Conservation (phyloP, 1,284 basidiomycete genomes). For the Cryptococcus neoformans region DNA sequence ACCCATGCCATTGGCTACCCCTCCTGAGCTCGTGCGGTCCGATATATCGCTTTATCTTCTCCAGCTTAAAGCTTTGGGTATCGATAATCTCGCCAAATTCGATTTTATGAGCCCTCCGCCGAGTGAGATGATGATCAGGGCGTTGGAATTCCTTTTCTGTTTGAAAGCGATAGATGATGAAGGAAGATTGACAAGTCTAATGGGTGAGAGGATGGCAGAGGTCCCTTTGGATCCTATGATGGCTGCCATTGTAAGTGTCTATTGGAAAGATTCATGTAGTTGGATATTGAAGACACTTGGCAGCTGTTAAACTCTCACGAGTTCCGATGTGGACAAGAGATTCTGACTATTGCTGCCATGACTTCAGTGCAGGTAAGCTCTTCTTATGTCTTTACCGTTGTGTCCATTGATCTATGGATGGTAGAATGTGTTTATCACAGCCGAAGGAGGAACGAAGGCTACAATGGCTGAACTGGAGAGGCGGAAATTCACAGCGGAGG, state of each 20-base stretch:
- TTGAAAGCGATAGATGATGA: slow-evolving; percentile 55
- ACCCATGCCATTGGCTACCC: slow-evolving; percentile 59
- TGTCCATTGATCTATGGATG: too few relatives aligned
- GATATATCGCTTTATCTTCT: slow-evolving; percentile 86
- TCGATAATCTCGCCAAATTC: slow-evolving; percentile 80
- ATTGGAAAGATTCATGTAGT: neutral
- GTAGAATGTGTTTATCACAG: slow-evolving; percentile 82
- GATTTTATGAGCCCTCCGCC: slow-evolving; percentile 90
- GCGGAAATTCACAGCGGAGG: slow-evolving; percentile 92
- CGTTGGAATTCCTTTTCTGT: slow-evolving; percentile 62
- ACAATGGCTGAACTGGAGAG: slow-evolving; percentile 84
- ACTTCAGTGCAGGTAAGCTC: slow-evolving; percentile 71
- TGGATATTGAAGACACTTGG: neutral
- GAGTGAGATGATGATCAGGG: slow-evolving; percentile 76
- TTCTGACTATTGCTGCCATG: slow-evolving; percentile 94
- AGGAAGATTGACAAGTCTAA: slow-evolving; percentile 51
- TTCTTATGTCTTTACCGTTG: too few relatives aligned
- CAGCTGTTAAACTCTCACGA: slow-evolving; percentile 82
- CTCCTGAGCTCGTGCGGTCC: slow-evolving; percentile 83
- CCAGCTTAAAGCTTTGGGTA: slow-evolving; percentile 89
- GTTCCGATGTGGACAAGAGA: slow-evolving; percentile 84
- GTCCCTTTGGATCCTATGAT: slow-evolving; percentile 58
- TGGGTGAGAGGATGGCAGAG: slow-evolving; percentile 57
- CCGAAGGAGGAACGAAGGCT: slow-evolving; percentile 71
- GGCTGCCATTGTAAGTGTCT: slow-evolving; percentile 55